Evolutionary conservation across 805 yeast genomes (phyloP), one percentile per base, ranked within the genome.

Genomic region (Yueomyces sp.): DNA sequence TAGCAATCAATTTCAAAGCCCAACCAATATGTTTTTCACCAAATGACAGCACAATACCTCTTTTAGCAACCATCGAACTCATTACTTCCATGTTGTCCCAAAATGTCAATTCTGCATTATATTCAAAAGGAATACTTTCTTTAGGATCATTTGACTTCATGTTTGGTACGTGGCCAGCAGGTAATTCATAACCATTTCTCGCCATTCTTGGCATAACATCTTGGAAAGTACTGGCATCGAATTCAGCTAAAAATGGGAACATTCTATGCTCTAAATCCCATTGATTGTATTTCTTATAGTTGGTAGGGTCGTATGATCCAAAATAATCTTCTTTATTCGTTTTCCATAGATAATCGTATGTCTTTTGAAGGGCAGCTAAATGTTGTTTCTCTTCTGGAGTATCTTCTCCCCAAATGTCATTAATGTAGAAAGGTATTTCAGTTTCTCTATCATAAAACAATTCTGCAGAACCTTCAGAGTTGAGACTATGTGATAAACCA

Each of bases 1-100:
- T 54, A 1, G 72, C 69, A 37, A 83, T 59, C 19, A 65, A 40
- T 8, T 57, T 52, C 3, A 57, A 43, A n/a, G 65, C 48, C 19
- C 62, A 52, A 5, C 49, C 46, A 4, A 60, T 50, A 45, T 61
- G 63, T 5, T 43, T 44, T 43, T 65, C 66, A 9, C 47, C 52
- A 28, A 47, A 49, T 39, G 46, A 39, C 36, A 50, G 34, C 5
- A 51, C 47, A 36, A 54, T 51, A 42, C 58, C 58, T 12, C 48
- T 42, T 5, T 40, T 42, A 11, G 46, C 44, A 36, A 43, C 42
- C 7, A n/a, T 37, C 26, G 46, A 34, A 30, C 49, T 42, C 44
- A 47, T 44, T n/a, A 41, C 40, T 8, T 42, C 41, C 54, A 53
- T 52, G 40, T 48, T 45, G 19, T 37, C 26, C 45, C 49, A 45